Evolutionary conservation across 805 yeast genomes (phyloP).

Genomic region (Candida anglica): DNA sequence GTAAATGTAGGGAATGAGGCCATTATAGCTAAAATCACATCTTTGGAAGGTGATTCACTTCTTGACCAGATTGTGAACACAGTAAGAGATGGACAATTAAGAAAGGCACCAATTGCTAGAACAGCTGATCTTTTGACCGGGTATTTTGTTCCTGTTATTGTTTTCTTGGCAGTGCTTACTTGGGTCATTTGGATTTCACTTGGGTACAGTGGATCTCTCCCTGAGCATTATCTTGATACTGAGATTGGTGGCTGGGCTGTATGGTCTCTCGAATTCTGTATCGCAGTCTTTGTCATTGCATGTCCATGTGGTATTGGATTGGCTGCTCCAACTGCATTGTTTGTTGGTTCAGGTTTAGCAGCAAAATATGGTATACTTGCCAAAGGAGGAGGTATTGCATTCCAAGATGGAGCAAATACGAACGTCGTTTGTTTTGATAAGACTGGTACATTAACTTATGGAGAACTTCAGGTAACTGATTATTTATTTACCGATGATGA

Average conservation of each 20-base stretch:
- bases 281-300: conserved; percentile 77
- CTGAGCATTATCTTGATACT: conserved; percentile 52
- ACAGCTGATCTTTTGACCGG: conserved; percentile 67
- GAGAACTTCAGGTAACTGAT: conserved; percentile 55
- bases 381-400: conserved; percentile 79
- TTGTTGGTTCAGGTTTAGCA: conserved; percentile 76
- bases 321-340: conserved; percentile 81
- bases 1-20: conserved; percentile 57
- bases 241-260: conserved; percentile 73
- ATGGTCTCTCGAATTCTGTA: conserved; percentile 75
- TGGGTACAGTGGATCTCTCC: conserved; percentile 53
- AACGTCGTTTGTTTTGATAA: conserved; percentile 72
- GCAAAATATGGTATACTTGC: conserved; percentile 75
- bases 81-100: conserved; percentile 70
- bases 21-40: conserved; percentile 50
- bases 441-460: conserved; percentile 75
- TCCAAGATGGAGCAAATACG: conserved; percentile 67
- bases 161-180: conserved; percentile 53
- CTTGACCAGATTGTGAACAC: conserved; percentile 66
- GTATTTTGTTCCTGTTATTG: conserved; percentile 68
- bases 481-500: conserved; percentile 24
- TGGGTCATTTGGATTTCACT: conserved; percentile 68
- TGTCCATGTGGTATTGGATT: conserved; percentile 85
- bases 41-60: conserved; percentile 60
- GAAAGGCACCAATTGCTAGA: conserved; percentile 70